Evolutionary conservation across 2,329 filamentous ascomycete genomes (phyloP), one percentile per base, ranked within the genome.

Genomic region (Sphaceloma murrayae): DNA sequence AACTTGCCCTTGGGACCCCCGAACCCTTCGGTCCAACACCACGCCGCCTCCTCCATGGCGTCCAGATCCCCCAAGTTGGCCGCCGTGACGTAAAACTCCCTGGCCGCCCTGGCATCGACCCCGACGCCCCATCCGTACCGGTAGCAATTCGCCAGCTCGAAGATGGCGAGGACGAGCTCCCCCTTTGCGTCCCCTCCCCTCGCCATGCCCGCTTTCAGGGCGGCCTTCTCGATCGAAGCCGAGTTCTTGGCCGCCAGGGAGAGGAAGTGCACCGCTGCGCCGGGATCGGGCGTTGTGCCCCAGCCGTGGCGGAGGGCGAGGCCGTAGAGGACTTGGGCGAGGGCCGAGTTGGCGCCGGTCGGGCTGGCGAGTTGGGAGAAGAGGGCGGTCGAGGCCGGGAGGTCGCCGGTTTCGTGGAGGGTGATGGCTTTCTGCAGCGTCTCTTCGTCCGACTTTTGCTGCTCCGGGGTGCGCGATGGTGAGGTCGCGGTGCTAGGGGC

Each of bases 1-100:
- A 78, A 85, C 84, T 94, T 96, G 70, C 98, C 88, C 64, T 96
- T 98, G 64, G 87, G 91, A 58, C 87, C 89, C 24, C 91, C 91
- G 64, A 94, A 94, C n/a, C 91, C 91, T 60, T 95, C 83, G 19
- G 93, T 65, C 71, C 91, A 96, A 68, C 91, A 98, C 86, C 87
- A 94, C 26, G 80, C 91, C 44, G 82, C 82, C 64, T 96, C 89
- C 60, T 95, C 94, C 88, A 96, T 94, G 47, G 88, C 91, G 67
- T 98, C 91, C 33, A 85, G 85, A 63, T 98, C 91, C 49, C 91
- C 91, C 53, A 98, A 68, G 62, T 98, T 96, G 49, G 91, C 91
- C 19, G 91, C 91, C 7, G 89, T 95, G 67, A 96, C 89, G 64
- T 96, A 98, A 64, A 96, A 98, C 73, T 94, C 72, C 54, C 73